Conservation (phyloP, 371 early-diverging fungal genomes). For the Mortierella sp. region DNA sequence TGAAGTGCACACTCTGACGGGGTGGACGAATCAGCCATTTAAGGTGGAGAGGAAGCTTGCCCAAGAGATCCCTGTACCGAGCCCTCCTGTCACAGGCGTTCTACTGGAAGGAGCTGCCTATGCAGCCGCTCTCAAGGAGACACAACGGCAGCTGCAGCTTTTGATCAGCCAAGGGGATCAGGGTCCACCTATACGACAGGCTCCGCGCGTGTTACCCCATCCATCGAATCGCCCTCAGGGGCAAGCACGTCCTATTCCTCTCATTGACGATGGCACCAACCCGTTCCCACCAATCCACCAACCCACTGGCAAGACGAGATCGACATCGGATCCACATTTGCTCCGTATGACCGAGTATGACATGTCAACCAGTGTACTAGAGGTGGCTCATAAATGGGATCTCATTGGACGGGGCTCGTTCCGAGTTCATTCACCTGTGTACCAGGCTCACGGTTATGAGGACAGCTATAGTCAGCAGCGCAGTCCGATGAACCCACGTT, state of each 20-base stretch:
- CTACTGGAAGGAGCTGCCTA: conserved; percentile 27
- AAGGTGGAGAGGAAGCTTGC: conserved; percentile 3
- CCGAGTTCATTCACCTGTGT: conserved; percentile 5
- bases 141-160: conserved; percentile 18
- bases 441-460: conserved; percentile 10
- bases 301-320: conserved; percentile 7
- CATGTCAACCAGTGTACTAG: not conserved
- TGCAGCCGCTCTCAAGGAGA: conserved; percentile 29
- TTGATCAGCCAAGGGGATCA: conserved; percentile 18
- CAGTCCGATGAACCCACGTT: conserved; percentile 37
- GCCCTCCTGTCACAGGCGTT: not conserved
- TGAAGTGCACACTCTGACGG: conserved; percentile 25
- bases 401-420: not conserved
- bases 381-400: not conserved
- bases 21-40: conserved; percentile 16
- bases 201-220: conserved; percentile 2
- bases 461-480: conserved; percentile 34
- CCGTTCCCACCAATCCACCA: not conserved
- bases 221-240: conserved; percentile 6
- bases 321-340: conserved; percentile 30
- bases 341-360: conserved; percentile 10
- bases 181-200: conserved; percentile 4
- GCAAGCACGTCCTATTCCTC: conserved; percentile 11
- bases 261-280: not conserved
- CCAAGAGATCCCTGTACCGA: not conserved